Base-by-base conservation (phyloP, 257 asterid genomes). In the Solanum dulcamara region DNA sequence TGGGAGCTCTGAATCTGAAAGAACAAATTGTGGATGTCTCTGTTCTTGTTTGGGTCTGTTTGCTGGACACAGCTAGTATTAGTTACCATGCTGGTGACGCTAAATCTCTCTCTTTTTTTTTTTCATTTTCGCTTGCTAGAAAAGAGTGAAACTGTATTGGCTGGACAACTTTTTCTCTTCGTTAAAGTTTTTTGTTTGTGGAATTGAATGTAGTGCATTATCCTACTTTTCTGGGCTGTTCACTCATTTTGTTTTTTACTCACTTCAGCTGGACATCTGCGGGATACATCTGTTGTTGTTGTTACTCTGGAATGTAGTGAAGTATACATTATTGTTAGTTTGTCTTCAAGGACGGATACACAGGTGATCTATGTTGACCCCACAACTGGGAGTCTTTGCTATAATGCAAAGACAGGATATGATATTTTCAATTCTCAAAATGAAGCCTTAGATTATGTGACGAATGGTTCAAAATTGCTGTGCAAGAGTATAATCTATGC, bases 321-420 rank as follows among this genome's bases (percentile, higher is more conserved):
- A 93, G 98, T 95, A 72, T 96, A 95, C 88, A 92, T 95, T 87
- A 66, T 95, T 60, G 91, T 87, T 86, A 94, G 99, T 90, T 90
- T 96, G 92, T 93, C 92, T 84, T 90, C 97, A 42, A 90, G 94
- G 91, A 89, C 89, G 42, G 98, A 96, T 85, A 95, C 97, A 57
- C 99, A 96, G 92, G 97, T 93, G 90, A 93, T 96, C 90, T 95
- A 96, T 89, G 91, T 96, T 88, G 99, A 96, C 89, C 99, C 99
- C 42, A 93, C 99, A 10, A 92, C 98, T 88, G 99, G 99, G 84
- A 92, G 92, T 86, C 96, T 95, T 88, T 86, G 92, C 75, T 89
- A 92, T 81, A 87, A 89, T 62, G 97, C 89, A 81, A 94, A 90
- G 87, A 92, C 86, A 82, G 97, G 97, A 30, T 95, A 91, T 88